These are phyloP conservation scores for Onygenales sp. DNA, from an alignment of 2,329 filamentous ascomycete species.

Conservation along the genomic window DNA sequence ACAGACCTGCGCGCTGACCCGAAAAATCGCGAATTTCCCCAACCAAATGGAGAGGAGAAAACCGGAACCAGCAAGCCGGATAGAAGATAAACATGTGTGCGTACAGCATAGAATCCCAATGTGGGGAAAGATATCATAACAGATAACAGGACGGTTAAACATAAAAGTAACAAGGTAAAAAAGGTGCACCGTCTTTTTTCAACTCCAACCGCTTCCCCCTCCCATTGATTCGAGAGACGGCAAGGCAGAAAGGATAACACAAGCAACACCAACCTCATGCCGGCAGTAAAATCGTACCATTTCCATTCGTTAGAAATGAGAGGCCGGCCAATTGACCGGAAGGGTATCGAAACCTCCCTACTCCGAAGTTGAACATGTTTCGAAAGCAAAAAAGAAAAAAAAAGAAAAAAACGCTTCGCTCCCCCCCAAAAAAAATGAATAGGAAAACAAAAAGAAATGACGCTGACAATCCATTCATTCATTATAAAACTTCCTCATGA, in stretches of 20 bases:
- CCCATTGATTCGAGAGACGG: neutral
- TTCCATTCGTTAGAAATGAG: too few species aligned
- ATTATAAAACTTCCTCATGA: slow-evolving; percentile 97
- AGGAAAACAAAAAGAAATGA: neutral
- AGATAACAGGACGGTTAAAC: neutral
- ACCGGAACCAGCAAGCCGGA: too few species aligned
- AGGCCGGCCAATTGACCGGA: too few species aligned
- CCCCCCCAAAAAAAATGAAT: neutral
- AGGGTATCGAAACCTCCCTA: too few species aligned
- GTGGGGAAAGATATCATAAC: neutral
- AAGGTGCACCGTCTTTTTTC: neutral
- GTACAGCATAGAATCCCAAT: too few species aligned
- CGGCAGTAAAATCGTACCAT: neutral
- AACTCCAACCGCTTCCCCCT: neutral
- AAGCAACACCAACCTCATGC: neutral
- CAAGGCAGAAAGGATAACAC: neutral
- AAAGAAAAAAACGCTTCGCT: neutral
- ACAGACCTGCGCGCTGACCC: too few species aligned
- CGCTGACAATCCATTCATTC: slow-evolving; percentile 6
- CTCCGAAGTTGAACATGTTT: too few species aligned
- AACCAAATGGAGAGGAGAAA: too few species aligned
- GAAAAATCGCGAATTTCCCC: too few species aligned
- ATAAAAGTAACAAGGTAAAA: neutral
- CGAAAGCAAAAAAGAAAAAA: neutral
- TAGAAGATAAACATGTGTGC: too few species aligned